A percentile compares a stretch with the other conserved stretches of the same genome.
phyloP scores from a whole-genome alignment of 2,329 filamentous ascomycete species.

The Penicillium sp. region DNA sequence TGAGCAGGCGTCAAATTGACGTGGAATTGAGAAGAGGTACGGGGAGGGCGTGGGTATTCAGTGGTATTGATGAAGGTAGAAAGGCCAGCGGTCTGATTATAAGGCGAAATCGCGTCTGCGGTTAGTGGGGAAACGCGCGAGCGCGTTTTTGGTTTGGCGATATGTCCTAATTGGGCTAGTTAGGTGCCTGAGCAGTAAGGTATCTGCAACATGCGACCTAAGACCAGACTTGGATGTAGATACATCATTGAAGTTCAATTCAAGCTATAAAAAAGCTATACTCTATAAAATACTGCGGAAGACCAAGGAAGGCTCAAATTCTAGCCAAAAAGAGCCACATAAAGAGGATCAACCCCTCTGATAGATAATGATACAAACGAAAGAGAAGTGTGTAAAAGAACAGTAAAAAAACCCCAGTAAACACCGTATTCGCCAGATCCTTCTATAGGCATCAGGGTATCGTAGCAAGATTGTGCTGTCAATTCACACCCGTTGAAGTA shows the following conservation, averaged over 20 bases:
- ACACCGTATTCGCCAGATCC: conserved; percentile 31
- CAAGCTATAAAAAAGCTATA: not conserved
- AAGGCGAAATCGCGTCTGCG: conserved; percentile 26
- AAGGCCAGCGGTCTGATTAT: conserved; percentile 20
- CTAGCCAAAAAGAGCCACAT: not conserved
- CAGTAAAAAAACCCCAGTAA: conserved; percentile 12
- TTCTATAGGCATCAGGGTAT: conserved; percentile 35
- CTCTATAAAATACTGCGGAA: conserved; percentile 1
- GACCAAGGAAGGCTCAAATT: not conserved
- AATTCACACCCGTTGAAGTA: not conserved
- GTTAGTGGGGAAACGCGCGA: conserved; percentile 30
- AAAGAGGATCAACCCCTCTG: not conserved
- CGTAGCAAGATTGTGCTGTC: conserved; percentile 5
- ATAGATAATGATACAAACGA: conserved; percentile 8
- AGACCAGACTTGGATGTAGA: not conserved
- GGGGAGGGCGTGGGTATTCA: not conserved
- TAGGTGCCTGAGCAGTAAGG: conserved; percentile 18
- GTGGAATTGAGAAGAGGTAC: not conserved
- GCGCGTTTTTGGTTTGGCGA: conserved; percentile 29
- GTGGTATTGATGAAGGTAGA: conserved; percentile 14
- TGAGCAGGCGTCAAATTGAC: not conserved
- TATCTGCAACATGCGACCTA: not conserved
- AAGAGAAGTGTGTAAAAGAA: conserved; percentile 10
- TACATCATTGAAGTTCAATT: not conserved
- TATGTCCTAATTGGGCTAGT: conserved; percentile 28